Conservation (phyloP, 352 stramenopile genomes). For the Globisporangium recalcitrans region DNA sequence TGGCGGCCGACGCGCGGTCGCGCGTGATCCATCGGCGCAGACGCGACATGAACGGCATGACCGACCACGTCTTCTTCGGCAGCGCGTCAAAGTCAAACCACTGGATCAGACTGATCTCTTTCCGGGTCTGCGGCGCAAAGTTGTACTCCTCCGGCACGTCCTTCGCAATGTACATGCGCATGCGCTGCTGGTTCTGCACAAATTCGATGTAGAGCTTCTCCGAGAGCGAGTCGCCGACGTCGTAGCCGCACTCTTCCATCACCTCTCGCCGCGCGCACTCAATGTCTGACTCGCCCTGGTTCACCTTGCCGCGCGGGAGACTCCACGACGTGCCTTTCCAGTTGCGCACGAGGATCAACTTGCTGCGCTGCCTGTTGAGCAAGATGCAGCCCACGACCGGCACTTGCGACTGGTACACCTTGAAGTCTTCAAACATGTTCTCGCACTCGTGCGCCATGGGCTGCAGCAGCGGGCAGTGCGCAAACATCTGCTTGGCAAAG, state of each 20-base stretch:
- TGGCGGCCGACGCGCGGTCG: conserved; percentile 28
- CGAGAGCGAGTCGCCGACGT: conserved; percentile 70
- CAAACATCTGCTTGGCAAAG: conserved; percentile 92
- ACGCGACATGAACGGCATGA: conserved; percentile 90
- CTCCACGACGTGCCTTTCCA: conserved; percentile 91
- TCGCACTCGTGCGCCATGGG: conserved; percentile 86
- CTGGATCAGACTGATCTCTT: conserved; percentile 92
- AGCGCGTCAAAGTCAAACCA: conserved; percentile 89
- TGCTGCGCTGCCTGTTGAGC: conserved; percentile 79
- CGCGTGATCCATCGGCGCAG: conserved; percentile 88
- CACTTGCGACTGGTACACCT: conserved; percentile 92
- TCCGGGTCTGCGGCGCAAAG: conserved; percentile 92
- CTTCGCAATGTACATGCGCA: conserved; percentile 90
- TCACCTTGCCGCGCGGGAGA: conserved; percentile 92
- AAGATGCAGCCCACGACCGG: conserved; percentile 93
- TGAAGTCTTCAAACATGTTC: conserved; percentile 92
- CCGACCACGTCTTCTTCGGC: conserved; percentile 92
- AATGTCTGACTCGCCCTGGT: conserved; percentile 86
- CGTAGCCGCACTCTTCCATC: conserved; percentile 90
- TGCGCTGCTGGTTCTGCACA: conserved; percentile 83
- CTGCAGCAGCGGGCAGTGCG: conserved; percentile 84
- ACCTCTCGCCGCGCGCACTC: conserved; percentile 89
- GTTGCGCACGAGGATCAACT: conserved; percentile 89
- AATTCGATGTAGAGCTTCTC: conserved; percentile 84
- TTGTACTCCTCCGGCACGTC: conserved; percentile 89